Conservation (phyloP, 768 basidiomycete genomes). For the Terana coerulea region DNA sequence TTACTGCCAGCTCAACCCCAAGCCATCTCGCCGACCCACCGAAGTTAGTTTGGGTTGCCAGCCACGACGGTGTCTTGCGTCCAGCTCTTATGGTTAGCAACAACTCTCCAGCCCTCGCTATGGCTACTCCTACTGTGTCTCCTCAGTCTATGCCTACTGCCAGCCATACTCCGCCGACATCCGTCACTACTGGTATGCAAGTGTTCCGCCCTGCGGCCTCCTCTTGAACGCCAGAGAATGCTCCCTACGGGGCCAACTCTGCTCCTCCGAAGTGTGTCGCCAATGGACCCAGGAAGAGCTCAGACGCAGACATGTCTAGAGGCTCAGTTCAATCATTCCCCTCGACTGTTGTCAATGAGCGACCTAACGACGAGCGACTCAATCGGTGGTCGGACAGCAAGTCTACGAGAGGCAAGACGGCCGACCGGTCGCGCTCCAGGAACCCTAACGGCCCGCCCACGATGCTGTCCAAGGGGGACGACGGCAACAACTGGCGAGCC, state of each 20-base stretch:
- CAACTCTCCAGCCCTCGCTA: neutral
- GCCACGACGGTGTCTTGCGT: constrained; percentile 1
- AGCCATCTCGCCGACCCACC: no score
- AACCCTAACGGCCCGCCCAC: neutral
- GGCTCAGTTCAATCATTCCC: neutral
- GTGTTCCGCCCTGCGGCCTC: neutral
- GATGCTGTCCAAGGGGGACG: neutral
- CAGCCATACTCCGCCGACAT: no score
- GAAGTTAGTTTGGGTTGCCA: constrained; percentile 5
- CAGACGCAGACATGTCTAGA: neutral
- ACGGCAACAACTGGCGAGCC: neutral
- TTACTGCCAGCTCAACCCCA: neutral
- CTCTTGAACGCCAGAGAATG: neutral
- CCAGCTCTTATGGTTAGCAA: neutral
- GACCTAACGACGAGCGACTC: no score
- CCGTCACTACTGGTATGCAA: neutral
- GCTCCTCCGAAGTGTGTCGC: neutral
- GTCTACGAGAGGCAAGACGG: no score
- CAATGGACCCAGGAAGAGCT: neutral
- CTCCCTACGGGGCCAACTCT: neutral
- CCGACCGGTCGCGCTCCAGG: neutral
- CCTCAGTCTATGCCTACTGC: neutral
- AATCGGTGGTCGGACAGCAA: no score
- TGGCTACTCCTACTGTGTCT: neutral
- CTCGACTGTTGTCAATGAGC: no score